Percentiles rank a stretch among this genome's conserved stretches.
Evolutionary conservation across 805 yeast species (phyloP).

Genomic region (Soucietia sequanensis): DNA sequence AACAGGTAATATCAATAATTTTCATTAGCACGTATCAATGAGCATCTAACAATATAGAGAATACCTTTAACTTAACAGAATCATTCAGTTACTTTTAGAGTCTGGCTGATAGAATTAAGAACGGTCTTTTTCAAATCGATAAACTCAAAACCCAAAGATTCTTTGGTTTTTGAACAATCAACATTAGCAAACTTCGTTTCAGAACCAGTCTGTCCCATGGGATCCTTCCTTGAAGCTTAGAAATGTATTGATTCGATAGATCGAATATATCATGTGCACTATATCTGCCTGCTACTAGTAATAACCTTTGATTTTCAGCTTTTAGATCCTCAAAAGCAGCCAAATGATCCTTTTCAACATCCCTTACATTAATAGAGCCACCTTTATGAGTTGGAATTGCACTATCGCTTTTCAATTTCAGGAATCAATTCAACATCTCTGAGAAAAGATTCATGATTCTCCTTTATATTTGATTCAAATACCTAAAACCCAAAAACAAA

Average conservation of each 20-base stretch:
- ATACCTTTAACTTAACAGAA: no score
- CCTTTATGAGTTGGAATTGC: conserved; percentile 4
- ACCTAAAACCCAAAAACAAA: conserved; percentile 9
- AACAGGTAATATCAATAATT: no score
- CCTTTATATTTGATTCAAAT: conserved; percentile 5
- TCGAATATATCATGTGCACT: not conserved
- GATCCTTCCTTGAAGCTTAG: conserved; percentile 24
- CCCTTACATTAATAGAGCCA: conserved; percentile 14
- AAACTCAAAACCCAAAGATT: conserved; percentile 30
- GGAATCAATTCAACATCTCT: conserved; percentile 19
- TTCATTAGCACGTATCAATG: no score
- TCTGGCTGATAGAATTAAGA: conserved; percentile 16
- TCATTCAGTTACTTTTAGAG: conserved; percentile 10
- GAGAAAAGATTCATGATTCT: conserved; percentile 23
- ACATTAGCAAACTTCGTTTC: conserved; percentile 15
- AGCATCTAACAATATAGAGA: no score
- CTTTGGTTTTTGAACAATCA: conserved; percentile 35
- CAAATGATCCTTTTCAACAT: conserved; percentile 26
- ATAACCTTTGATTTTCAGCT: not conserved
- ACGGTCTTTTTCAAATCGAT: conserved; percentile 13
- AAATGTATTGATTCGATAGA: not conserved
- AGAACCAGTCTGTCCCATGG: conserved; percentile 42
- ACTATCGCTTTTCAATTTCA: conserved; percentile 13
- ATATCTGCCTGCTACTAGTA: not conserved
- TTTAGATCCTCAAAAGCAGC: conserved; percentile 20